Conservation (phyloP, 2,329 filamentous ascomycete species). For the Dothideomycetidae sp. region DNA sequence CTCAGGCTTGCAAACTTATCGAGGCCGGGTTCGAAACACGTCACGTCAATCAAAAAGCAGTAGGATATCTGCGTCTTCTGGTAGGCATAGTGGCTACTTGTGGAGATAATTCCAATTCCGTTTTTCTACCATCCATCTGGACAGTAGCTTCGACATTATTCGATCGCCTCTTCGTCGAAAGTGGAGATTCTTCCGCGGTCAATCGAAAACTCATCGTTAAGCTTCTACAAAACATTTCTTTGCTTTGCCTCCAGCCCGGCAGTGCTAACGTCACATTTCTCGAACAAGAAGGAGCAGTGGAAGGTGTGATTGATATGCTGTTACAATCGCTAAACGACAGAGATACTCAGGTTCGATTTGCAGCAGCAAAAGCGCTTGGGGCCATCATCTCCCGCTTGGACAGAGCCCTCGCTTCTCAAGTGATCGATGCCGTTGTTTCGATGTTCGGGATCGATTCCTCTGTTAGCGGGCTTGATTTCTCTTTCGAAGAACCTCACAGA, state of each 20-base stretch:
- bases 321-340: conserved; percentile 68
- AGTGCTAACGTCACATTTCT: not conserved
- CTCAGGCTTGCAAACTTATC: not conserved
- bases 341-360: conserved; percentile 79
- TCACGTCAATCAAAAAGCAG: not conserved
- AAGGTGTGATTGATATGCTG: conserved; percentile 69
- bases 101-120: conserved; percentile 59
- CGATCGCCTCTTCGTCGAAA: conserved; percentile 36
- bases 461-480: conserved; percentile 42
- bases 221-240: conserved; percentile 59
- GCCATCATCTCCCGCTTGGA: conserved; percentile 71
- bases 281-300: conserved; percentile 33
- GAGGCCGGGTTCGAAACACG: not conserved
- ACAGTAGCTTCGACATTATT: conserved; percentile 46
- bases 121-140: conserved; percentile 53
- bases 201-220: conserved; percentile 76
- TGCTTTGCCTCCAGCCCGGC: conserved; percentile 23
- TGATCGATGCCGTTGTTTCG: conserved; percentile 74
- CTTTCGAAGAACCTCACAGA: conserved; percentile 62
- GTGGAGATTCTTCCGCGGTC: conserved; percentile 57
- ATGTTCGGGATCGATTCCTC: conserved; percentile 37
- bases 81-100: conserved; percentile 58
- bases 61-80: conserved; percentile 68
- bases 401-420: conserved; percentile 65
- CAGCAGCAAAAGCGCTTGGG: conserved; percentile 84